Base-by-base conservation (phyloP, 768 basidiomycete species). In the Cubamyces lactineus region DNA sequence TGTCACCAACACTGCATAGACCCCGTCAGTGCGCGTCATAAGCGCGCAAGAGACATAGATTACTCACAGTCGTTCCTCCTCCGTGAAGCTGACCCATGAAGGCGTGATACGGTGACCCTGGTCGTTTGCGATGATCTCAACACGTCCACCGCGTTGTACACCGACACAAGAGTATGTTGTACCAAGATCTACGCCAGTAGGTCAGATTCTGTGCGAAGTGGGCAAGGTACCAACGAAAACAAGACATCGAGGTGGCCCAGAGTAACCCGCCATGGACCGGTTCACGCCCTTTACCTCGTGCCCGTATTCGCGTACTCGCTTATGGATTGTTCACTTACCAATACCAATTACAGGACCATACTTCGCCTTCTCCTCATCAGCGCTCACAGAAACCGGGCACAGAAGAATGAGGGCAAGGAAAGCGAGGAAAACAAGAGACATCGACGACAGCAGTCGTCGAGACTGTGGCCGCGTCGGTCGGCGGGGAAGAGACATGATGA, bases 301-400 rank as follows among this genome's bases (percentile, higher is more conserved):
- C 45, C 24, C 19, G 21, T 12, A 4, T 21, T 13, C 19, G 16
- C 16, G n/a, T 26, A 15, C 2, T 26, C 30, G 21, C 28, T 26
- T 21, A 16, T 17, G 17, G 16, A 19, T 17, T 1, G 78, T 1
- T 30, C 1, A 71, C 87, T 50, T 66, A 92, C 89, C 91, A 72
- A 94, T 92, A 84, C 92, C 95, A 73, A 96, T 96, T 41, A 96
- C 94, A 40, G 91, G 90, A 59, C 95, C 94, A 75, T 91, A 95
- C 71, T 95, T 91, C 30, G 87, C 78, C 67, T 84, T 83, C 66
- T 79, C 78, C 40, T 75, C 76, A 67, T 89, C 86, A 47, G 92
- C 93, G 53, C 75, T 78, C 57, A 81, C 84, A 34, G 80, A 79
- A 41, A 83, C 78, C 17, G 91, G 88, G 70, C 84, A 86, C 66